phyloP scores from a whole-genome alignment of 257 asterid species.

The Schizonepeta tenuifolia region DNA sequence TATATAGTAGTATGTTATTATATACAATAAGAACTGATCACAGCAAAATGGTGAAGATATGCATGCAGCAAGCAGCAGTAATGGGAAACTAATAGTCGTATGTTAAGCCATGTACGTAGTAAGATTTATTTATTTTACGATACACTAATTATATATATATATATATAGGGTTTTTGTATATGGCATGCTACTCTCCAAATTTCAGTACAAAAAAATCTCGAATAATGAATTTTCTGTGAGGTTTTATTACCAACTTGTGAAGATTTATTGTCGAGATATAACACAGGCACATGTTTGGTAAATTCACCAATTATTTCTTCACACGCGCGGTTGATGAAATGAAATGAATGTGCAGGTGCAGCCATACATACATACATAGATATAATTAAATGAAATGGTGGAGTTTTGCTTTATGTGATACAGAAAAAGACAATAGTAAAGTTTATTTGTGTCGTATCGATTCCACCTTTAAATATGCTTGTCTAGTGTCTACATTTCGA shows the following conservation, averaged over 20 bases:
- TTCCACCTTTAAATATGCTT: conserved; percentile 22
- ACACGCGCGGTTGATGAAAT: conserved; percentile 27
- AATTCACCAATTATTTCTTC: conserved; percentile 21
- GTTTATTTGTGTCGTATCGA: conserved; percentile 23
- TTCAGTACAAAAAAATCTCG: not conserved
- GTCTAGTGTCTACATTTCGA: not conserved
- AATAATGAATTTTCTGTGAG: not conserved
- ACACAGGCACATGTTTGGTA: conserved; percentile 25
- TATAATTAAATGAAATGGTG: conserved; percentile 29
- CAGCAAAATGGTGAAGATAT: conserved; percentile 24
- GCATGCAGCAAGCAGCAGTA: conserved; percentile 8
- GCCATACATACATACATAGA: not conserved
- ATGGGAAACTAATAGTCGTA: conserved; percentile 22
- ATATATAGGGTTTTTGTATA: not conserved
- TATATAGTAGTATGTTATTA: too few relatives aligned
- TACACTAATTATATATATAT: too few relatives aligned
- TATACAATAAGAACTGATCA: too few relatives aligned
- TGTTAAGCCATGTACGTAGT: too few relatives aligned
- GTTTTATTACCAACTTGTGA: conserved; percentile 5
- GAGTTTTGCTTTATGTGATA: conserved; percentile 31
- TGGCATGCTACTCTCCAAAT: not conserved
- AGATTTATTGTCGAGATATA: conserved; percentile 15
- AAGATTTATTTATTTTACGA: too few relatives aligned
- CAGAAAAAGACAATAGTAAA: conserved; percentile 31
- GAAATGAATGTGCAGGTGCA: conserved; percentile 21